Base-by-base conservation (phyloP, 345 rosid genomes). In the Eucalyptus albens region DNA sequence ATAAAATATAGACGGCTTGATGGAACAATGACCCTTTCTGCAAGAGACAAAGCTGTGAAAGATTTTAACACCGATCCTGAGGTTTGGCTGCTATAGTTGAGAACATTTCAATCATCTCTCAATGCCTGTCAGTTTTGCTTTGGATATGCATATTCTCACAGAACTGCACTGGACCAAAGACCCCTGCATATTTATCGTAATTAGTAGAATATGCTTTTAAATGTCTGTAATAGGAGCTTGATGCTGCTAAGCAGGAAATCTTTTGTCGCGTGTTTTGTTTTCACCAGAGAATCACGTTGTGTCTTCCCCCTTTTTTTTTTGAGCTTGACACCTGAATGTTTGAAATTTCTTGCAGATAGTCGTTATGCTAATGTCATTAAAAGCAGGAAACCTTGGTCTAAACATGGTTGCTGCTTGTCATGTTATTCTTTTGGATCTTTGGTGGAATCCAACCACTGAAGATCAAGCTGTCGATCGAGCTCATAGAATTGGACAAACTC, bases 391-490 rank as follows among this genome's bases (percentile, higher is more conserved):
- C 89, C 97, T 97, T 55, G 99, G 99, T 89, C 94, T 97, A 92
- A 97, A 97, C 89, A 97, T 97, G 99, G 98, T 96, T 40, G 98
- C 99, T 90, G 99, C 99, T 67, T 94, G 94, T 89, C 98, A 97
- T 92, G 99, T 97, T 89, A 94, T 97, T 90, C 96, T 97, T 91
- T 92, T 97, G 90, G 99, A 97, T 91, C 98, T 96, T 60, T 97
- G 99, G 99, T 97, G 99, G 99, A 97, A 97, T 93, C 99, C 99
- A 88, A 95, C 98, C 60, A 96, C 99, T 6, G 98, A 96, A 94
- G 98, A 97, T 93, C 98, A 97, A 93, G 99, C 99, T 91, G 90
- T 97, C 87, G 99, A 97, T 91, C 94, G 99, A 91, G 98, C 99
- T 65, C 99, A 97, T 93, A 96, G 99, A 91, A 97, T 97, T 90